These are phyloP conservation scores for Ceratobasidium sp. DNA, from an alignment of 1,284 basidiomycete species.

Conservation along the genomic window DNA sequence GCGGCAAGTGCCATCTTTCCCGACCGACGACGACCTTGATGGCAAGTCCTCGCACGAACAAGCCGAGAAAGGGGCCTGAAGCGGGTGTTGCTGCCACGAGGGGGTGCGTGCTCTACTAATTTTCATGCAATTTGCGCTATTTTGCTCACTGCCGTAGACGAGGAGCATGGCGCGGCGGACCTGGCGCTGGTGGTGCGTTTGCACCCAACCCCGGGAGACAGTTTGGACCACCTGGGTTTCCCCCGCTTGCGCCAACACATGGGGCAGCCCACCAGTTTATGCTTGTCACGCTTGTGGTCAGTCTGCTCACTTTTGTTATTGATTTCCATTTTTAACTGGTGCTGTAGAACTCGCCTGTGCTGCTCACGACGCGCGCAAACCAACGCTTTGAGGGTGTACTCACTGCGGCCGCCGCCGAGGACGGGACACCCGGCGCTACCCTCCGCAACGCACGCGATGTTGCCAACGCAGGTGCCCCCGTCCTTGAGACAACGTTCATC, in stretches of 20 bases:
- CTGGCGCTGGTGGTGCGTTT: neutral
- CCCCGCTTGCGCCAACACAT: slow-evolving; percentile 13
- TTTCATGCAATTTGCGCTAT: neutral
- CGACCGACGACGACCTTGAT: slow-evolving; percentile 29
- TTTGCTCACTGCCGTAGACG: slow-evolving; percentile 24
- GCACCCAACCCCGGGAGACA: slow-evolving; percentile 9
- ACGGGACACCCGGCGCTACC: slow-evolving; percentile 69
- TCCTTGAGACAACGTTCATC: slow-evolving; percentile 72
- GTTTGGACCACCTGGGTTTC: slow-evolving; percentile 31
- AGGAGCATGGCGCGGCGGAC: slow-evolving; percentile 24
- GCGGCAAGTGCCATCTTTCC: slow-evolving; percentile 16
- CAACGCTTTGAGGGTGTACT: slow-evolving; percentile 75
- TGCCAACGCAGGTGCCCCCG: slow-evolving; percentile 64
- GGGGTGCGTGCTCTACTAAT: neutral
- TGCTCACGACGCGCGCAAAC: slow-evolving; percentile 69
- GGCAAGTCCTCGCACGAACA: slow-evolving; percentile 33
- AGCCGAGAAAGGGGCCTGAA: slow-evolving; percentile 12
- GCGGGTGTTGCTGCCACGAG: slow-evolving; percentile 4
- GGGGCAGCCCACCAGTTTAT: slow-evolving; percentile 31
- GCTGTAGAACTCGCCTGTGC: slow-evolving; percentile 71
- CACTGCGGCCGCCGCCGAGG: slow-evolving; percentile 64
- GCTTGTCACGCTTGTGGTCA: slow-evolving; percentile 31
- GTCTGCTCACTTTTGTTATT: slow-evolving; percentile 44
- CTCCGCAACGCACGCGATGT: slow-evolving; percentile 77
- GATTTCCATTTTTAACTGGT: slow-evolving; percentile 28